phyloP scores from a whole-genome alignment of 1,139 yeast species.

The Scheffersomyces illinoinensis region DNA sequence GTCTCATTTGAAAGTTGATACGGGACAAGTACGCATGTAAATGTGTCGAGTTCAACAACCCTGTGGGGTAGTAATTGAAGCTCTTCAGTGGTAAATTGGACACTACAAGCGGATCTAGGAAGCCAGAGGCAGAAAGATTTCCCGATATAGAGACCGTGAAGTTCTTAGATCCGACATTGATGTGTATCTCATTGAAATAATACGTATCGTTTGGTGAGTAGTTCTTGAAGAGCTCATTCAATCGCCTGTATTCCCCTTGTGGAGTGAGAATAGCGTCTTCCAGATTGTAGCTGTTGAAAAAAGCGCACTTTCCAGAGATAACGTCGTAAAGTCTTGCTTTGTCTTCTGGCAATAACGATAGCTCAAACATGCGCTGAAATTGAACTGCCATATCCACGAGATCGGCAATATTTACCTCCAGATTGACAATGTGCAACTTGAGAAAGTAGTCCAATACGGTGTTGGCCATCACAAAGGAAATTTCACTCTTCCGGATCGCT shows the following conservation, averaged over 20 bases:
- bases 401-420: not conserved
- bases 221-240: not conserved
- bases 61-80: constrained; percentile 14
- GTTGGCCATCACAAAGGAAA: not conserved
- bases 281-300: not conserved
- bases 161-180: constrained; percentile 9
- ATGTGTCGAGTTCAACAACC: constrained; percentile 11
- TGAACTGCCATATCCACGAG: not conserved
- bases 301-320: not conserved
- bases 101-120: constrained; percentile 14
- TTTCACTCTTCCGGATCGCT: constrained; percentile 3
- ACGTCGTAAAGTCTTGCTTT: not conserved
- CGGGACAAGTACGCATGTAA: constrained; percentile 8
- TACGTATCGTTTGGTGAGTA: constrained; percentile 8
- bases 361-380: not conserved
- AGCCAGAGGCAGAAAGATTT: constrained; percentile 11
- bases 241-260: constrained; percentile 4
- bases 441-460: constrained; percentile 3
- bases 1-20: constrained; percentile 6
- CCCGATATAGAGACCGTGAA: constrained; percentile 12
- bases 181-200: constrained; percentile 17
- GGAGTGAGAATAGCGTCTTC: not conserved
- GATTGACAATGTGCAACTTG: not conserved
- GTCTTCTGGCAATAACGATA: not conserved
- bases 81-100: constrained; percentile 7